These are phyloP conservation scores for Puccinia horiana DNA, from an alignment of 1,284 basidiomycete species.

Conservation along the genomic window DNA sequence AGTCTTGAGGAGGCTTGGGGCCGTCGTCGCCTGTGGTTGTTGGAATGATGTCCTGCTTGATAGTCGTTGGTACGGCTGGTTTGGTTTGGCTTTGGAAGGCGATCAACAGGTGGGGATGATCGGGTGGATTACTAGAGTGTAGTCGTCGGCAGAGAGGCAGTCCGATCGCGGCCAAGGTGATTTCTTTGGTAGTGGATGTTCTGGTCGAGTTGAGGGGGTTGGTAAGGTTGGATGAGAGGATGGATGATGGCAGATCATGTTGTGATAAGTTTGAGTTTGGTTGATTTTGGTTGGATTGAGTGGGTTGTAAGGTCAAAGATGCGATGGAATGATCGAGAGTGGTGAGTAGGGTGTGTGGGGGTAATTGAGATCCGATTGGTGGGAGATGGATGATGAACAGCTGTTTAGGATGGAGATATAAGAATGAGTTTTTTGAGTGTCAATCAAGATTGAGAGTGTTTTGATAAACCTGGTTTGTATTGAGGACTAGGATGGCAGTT, in stretches of 20 bases:
- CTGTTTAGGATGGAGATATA: not conserved
- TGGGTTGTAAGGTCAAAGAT: not conserved
- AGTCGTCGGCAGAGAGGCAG: not conserved
- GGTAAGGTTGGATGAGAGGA: not conserved
- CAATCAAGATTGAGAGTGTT: not conserved
- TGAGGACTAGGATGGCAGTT: constrained; percentile 23
- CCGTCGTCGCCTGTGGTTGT: not conserved
- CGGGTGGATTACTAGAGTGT: not conserved
- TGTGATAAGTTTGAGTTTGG: not conserved
- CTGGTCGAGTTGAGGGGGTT: not conserved
- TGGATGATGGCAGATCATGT: not conserved
- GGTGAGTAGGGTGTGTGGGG: constrained; percentile 24
- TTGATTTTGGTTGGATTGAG: not conserved
- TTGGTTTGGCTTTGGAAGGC: constrained; percentile 9
- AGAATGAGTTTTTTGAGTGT: not conserved
- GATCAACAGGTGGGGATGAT: not conserved
- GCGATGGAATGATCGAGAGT: not conserved
- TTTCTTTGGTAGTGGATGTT: not conserved
- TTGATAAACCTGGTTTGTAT: not conserved
- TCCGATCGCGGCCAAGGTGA: constrained; percentile 8
- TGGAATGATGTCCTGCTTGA: constrained; percentile 18
- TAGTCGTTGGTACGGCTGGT: constrained; percentile 4
- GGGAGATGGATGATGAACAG: constrained; percentile 36
- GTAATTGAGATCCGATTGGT: not conserved
- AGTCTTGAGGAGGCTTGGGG: not conserved